Evolutionary conservation across 2,329 filamentous ascomycete species (phyloP), one percentile per base, ranked within the genome.

Genomic region (Trichoderma aggressivum): DNA sequence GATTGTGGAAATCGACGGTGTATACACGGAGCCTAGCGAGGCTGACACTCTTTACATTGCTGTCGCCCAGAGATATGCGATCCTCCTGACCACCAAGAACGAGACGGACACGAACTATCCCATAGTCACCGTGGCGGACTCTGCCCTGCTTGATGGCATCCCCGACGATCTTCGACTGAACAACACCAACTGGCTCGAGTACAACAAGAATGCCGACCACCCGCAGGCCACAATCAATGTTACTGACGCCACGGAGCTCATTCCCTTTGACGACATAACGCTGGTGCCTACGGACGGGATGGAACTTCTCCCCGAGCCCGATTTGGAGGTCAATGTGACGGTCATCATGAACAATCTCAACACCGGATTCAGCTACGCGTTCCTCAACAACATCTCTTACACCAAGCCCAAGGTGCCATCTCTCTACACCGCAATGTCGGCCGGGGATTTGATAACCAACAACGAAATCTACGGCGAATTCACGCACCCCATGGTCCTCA

Each of bases 311-410:
- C 81, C 82, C 11, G 77, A 84, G 4, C 85, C 87, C 6, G 84
- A 87, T 77, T 79, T 85, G 71, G 81, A 83, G 3, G 80, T 90
- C 60, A 84, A 81, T 2, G 81, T 90, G 7, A 79, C 75, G 61
- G 78, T 85, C n/a, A 77, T 77, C 67, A 88, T 88, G 83, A 81
- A 85, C 73, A 86, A 87, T 61, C 82, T 90, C 4, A 82, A 82
- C 18, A 83, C 90, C 63, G 88, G 89, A 6, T 83, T 84, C 26
- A 83, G 61, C 61, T 70, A 90, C 73, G 86, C 84, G 61, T 86
- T 87, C 74, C 83, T 88, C 77, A 92, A 92, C 79, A 87, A 89
- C 77, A 84, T 90, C 70, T 90, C 89, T 24, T 93, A 91, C 74
- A 84, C 87, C 5, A 71, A 80, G 2, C 90, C 88, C 24, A 90